These are phyloP conservation scores for Tubosaeta sp. DNA, from an alignment of 768 basidiomycete species.

Conservation along the genomic window DNA sequence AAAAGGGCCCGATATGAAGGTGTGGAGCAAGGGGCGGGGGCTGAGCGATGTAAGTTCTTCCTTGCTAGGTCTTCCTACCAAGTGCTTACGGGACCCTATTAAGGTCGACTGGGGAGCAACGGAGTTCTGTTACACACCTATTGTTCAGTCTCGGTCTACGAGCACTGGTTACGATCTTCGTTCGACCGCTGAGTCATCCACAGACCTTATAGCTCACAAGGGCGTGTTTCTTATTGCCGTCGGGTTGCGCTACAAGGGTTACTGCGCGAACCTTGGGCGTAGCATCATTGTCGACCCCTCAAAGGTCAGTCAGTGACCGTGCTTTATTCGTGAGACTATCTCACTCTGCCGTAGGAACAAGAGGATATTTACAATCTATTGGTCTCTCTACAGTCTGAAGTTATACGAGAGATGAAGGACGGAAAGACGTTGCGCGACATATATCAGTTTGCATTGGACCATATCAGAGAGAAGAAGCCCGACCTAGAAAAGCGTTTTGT, in stretches of 20 bases:
- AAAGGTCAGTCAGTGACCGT: constrained; percentile 43
- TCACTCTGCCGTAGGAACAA: constrained; percentile 62
- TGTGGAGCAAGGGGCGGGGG: constrained; percentile 80
- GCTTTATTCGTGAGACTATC: not conserved
- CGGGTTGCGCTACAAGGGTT: constrained; percentile 89
- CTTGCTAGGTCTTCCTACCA: not conserved
- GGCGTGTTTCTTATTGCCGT: constrained; percentile 86
- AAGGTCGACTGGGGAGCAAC: constrained; percentile 87
- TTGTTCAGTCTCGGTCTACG: constrained; percentile 90
- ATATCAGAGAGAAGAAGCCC: constrained; percentile 72
- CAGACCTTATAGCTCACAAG: constrained; percentile 77
- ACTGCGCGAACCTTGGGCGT: constrained; percentile 88
- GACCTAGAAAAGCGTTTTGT: constrained; percentile 80
- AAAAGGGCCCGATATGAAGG: constrained; percentile 87
- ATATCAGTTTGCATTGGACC: constrained; percentile 71
- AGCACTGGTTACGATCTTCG: constrained; percentile 83
- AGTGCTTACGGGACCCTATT: constrained; percentile 5
- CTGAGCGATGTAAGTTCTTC: constrained; percentile 61
- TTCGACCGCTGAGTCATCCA: constrained; percentile 80
- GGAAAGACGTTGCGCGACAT: constrained; percentile 73
- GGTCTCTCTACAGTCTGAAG: constrained; percentile 69
- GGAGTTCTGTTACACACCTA: constrained; percentile 93
- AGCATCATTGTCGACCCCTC: constrained; percentile 95
- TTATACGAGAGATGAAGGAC: constrained; percentile 73
- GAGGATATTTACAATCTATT: constrained; percentile 82